Evolutionary conservation across 2,329 filamentous ascomycete species (phyloP), one percentile per base, ranked within the genome.

Genomic region (Clonostachys byssicola): DNA sequence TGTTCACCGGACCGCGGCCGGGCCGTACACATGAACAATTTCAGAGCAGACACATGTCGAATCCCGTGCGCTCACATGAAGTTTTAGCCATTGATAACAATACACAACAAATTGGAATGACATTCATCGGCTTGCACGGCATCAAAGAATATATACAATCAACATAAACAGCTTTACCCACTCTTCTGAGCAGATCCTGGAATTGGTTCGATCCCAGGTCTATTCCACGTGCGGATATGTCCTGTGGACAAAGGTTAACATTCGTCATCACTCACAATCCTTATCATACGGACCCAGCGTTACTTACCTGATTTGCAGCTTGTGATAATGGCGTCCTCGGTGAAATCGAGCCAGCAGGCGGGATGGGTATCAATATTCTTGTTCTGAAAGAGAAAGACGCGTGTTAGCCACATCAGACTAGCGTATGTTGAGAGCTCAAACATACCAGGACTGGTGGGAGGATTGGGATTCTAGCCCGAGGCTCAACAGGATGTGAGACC

Each of bases 291-390:
- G 7, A 14, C 13, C 5, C 12, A 34, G 41, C 10, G 33, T 8
- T 16, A 74, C 85, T 66, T 73, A 95, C 92, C 92, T 69, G 85
- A 88, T 62, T 90, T 88, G 70, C 91, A 96, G 55, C 89, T 90
- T 35, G 91, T 96, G 60, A 97, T 85, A 55, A 99, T 96, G 52
- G 87, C 87, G 58, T 95, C 86, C 63, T 96, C 87, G 47, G 92
- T 92, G 59, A 99, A 99, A n/a, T 85, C 88, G 38, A 99, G 69
- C 86, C 92, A 96, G 64, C 83, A 89, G 42, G 95, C 74, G 46
- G 92, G 91, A 66, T 97, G 90, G 51, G 85, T 82, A 64, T 96
- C 91, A 35, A 96, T 83, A 12, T 80, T 74, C 66, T 96, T 96
- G 43, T 87, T 89, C 74, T 92, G 57, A 51, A 44, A 14, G 38